phyloP scores from a whole-genome alignment of 495 filamentous ascomycete species.

The Aspergillus indologenus region DNA sequence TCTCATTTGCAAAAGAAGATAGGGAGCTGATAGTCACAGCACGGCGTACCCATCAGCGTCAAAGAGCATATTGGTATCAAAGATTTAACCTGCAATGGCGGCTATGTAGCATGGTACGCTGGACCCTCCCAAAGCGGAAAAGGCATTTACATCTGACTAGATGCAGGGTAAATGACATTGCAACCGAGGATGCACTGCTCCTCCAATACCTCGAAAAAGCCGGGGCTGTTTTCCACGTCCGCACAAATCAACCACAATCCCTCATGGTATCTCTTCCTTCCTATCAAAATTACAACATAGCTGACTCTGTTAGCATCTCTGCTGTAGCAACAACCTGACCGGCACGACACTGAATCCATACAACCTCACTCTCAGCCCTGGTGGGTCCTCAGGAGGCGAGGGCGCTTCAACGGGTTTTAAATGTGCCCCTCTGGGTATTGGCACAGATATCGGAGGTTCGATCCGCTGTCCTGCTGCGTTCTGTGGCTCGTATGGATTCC shows the following conservation, averaged over 20 bases:
- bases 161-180: conserved; percentile 34
- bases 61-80: conserved; percentile 67
- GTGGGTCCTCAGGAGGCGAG: conserved; percentile 68
- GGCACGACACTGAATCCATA: conserved; percentile 62
- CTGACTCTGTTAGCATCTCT: conserved; percentile 32
- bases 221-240: conserved; percentile 60
- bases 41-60: conserved; percentile 63
- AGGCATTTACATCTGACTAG: too few species aligned
- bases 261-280: conserved; percentile 33
- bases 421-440: conserved; percentile 63
- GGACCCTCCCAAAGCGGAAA: too few species aligned
- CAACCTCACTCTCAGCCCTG: conserved; percentile 53
- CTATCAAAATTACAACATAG: background rate
- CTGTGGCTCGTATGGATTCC: conserved; percentile 56
- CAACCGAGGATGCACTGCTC: conserved; percentile 35
- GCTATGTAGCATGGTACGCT: conserved; percentile 42
- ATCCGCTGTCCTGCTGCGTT: conserved; percentile 59
- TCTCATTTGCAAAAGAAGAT: conserved; percentile 23
- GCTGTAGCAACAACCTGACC: conserved; percentile 60
- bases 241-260: conserved; percentile 59
- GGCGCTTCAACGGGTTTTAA: conserved; percentile 60
- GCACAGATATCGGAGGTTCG: conserved; percentile 64
- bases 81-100: conserved; percentile 37
- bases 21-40: conserved; percentile 33
- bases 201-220: conserved; percentile 34